Percentiles rank a stretch among this genome's conserved stretches.
Evolutionary conservation across 495 filamentous ascomycete species (phyloP).

Genomic region (Aspergillus affinis): DNA sequence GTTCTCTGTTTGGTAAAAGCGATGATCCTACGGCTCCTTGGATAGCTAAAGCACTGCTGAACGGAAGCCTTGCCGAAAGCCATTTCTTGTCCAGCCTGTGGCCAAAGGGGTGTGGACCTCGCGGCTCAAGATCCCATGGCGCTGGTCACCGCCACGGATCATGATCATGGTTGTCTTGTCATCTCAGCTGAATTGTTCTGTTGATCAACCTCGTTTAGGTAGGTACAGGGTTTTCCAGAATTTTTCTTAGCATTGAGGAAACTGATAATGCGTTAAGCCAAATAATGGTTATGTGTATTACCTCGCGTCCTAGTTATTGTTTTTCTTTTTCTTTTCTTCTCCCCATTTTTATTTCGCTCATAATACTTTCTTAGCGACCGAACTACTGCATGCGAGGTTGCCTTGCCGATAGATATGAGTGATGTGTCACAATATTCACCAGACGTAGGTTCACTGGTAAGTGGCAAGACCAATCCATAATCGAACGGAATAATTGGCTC

Average conservation of each 20-base stretch:
- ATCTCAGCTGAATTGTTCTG: background rate
- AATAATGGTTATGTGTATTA: background rate
- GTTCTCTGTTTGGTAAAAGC: background rate
- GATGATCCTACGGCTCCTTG: background rate
- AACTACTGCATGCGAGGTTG: constrained; percentile 27
- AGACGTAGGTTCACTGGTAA: constrained; percentile 1
- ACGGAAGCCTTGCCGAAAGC: background rate
- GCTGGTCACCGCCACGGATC: background rate
- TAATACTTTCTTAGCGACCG: constrained; percentile 10
- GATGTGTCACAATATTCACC: constrained; percentile 23
- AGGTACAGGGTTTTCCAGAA: background rate
- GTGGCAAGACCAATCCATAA: background rate
- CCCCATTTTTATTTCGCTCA: background rate
- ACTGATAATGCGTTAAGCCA: background rate
- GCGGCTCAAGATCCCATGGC: background rate
- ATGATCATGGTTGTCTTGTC: background rate
- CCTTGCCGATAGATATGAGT: constrained; percentile 18
- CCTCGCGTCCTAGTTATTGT: background rate
- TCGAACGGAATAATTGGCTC: background rate
- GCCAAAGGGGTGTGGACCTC: background rate
- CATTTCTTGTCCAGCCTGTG: background rate
- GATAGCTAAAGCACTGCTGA: background rate
- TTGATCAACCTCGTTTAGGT: background rate
- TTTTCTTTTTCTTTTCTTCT: background rate
- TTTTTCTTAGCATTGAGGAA: background rate